Evolutionary conservation across 257 asterid genomes (phyloP).

Genomic region (Oldenlandia corymbosa): DNA sequence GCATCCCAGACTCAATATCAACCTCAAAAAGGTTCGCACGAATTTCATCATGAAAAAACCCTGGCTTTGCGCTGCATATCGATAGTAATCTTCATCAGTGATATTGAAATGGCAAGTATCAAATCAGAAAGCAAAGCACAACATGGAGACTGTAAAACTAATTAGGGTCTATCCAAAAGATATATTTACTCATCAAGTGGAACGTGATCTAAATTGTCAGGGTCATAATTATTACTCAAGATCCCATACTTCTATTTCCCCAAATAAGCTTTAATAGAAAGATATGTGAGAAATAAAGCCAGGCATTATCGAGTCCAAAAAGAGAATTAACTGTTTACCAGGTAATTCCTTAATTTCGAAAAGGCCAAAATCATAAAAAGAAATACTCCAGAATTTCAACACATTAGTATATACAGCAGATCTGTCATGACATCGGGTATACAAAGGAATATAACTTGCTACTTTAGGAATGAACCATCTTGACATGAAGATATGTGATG

Average conservation of each 20-base stretch:
- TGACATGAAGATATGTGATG: not conserved
- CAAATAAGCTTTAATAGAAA: not conserved
- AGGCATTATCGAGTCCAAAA: not conserved
- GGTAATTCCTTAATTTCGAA: not conserved
- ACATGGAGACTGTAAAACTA: not conserved
- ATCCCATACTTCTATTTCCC: not conserved
- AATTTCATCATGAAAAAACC: conserved; percentile 89
- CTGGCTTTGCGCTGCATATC: conserved; percentile 80
- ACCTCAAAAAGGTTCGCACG: conserved; percentile 88
- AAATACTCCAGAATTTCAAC: no score
- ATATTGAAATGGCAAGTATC: not conserved
- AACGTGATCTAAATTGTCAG: not conserved
- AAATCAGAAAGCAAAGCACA: not conserved
- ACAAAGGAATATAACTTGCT: not conserved
- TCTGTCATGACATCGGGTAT: no score
- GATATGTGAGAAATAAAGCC: no score
- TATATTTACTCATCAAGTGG: not conserved
- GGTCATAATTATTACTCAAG: not conserved
- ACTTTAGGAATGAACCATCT: not conserved
- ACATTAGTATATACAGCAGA: no score
- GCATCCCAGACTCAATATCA: conserved; percentile 84
- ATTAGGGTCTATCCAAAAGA: not conserved
- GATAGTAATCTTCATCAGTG: not conserved
- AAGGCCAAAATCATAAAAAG: not conserved
- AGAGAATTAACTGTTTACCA: not conserved